A percentile compares a stretch with the other conserved stretches of the same genome.
Conservation (phyloP, 192 early-diverging fungal species). For the Thamnidium elegans region DNA sequence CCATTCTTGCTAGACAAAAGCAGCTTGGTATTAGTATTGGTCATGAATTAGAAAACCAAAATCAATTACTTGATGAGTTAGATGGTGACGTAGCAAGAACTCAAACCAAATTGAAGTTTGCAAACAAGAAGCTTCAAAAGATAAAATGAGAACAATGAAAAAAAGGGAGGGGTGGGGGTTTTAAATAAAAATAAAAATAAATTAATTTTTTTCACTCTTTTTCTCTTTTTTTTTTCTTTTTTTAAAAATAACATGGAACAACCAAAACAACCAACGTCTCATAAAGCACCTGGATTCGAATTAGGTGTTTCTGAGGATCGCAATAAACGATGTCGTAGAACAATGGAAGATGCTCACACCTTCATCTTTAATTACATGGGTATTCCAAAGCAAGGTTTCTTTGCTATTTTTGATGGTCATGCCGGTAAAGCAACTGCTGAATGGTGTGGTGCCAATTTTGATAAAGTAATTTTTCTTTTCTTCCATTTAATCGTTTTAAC, state of each 20-base stretch:
- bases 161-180: too few relatives aligned
- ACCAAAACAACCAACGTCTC: not conserved
- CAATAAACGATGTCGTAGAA: conserved; percentile 87
- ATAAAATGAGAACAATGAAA: conserved; percentile 43
- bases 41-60: conserved; percentile 90
- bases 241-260: not conserved
- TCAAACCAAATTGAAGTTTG: conserved; percentile 66
- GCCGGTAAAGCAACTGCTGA: conserved; percentile 93
- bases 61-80: conserved; percentile 81
- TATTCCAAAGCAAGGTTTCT: conserved; percentile 78
- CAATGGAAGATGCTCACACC: conserved; percentile 97
- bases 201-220: too few relatives aligned
- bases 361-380: conserved; percentile 81
- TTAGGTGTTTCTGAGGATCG: conserved; percentile 81
- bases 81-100: conserved; percentile 79
- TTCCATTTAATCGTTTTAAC: too few relatives aligned
- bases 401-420: conserved; percentile 97
- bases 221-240: too few relatives aligned
- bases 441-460: conserved; percentile 90
- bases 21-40: conserved; percentile 86
- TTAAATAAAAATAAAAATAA: too few relatives aligned
- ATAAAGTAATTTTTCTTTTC: conserved; percentile 60
- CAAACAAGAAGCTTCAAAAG: conserved; percentile 77
- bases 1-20: conserved; percentile 77
- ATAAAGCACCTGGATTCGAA: conserved; percentile 42